phyloP scores from a whole-genome alignment of 2,329 filamentous ascomycete genomes.

The Alternaria atra region DNA sequence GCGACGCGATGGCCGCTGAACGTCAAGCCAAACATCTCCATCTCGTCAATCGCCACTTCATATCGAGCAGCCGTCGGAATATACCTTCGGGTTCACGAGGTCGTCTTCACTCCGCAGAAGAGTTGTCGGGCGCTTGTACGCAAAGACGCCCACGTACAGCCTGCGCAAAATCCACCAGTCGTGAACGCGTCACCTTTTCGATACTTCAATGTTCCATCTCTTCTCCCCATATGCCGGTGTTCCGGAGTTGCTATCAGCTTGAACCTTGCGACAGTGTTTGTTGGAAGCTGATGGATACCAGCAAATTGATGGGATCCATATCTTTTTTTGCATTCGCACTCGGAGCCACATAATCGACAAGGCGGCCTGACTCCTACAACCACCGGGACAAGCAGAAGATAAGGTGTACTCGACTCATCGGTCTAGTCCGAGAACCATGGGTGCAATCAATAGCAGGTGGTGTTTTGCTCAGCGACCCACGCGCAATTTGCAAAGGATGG shows the following conservation, averaged over 20 bases:
- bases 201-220: not conserved
- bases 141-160: not conserved
- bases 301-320: not conserved
- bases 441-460: conserved; percentile 2
- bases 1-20: not conserved
- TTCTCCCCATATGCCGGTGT: not conserved
- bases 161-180: not conserved
- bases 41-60: not conserved
- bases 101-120: not conserved
- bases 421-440: not conserved
- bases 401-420: not conserved
- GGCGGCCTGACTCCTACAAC: not conserved
- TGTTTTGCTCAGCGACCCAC: conserved; percentile 11
- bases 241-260: not conserved
- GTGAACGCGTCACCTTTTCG: not conserved
- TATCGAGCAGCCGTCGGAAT: not conserved
- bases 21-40: not conserved
- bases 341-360: not conserved
- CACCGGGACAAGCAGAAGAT: not conserved
- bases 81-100: not conserved
- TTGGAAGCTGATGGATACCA: not conserved
- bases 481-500: conserved; percentile 12
- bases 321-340: not conserved
- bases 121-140: not conserved
- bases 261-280: not conserved